Percentiles rank a stretch among this genome's conserved stretches.
phyloP scores from a whole-genome alignment of 371 early-diverging fungal species.

The Rhizopus delemar region DNA sequence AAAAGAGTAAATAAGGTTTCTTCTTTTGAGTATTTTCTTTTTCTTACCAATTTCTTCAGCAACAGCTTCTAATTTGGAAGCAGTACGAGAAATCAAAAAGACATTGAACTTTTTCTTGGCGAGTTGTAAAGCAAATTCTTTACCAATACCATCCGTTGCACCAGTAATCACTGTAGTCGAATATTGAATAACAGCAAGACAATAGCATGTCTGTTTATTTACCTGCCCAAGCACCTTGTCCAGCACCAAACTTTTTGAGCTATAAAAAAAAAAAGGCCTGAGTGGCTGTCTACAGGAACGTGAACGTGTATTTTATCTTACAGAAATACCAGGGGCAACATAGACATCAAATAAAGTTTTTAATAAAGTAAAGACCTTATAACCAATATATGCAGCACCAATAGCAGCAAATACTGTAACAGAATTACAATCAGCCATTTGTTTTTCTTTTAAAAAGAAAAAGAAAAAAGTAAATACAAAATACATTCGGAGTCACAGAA shows the following conservation, averaged over 20 bases:
- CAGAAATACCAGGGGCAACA: constrained; percentile 61
- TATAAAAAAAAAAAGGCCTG: constrained; percentile 22
- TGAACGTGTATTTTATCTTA: constrained; percentile 22
- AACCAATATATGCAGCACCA: constrained; percentile 50
- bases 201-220: constrained; percentile 8
- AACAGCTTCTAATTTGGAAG: constrained; percentile 80
- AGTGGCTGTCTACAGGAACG: not conserved
- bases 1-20: not conserved
- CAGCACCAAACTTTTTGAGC: constrained; percentile 83
- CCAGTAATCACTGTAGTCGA: constrained; percentile 84
- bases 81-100: constrained; percentile 85
- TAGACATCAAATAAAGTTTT: constrained; percentile 59
- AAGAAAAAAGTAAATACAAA: not conserved
- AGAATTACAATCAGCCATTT: constrained; percentile 29
- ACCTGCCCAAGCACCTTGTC: constrained; percentile 86
- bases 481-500: too few relatives aligned
- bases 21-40: too few relatives aligned
- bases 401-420: constrained; percentile 49
- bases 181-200: too few relatives aligned
- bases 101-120: constrained; percentile 87
- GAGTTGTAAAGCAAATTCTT: constrained; percentile 89
- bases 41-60: constrained; percentile 70
- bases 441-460: not conserved
- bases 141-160: constrained; percentile 97
- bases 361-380: constrained; percentile 50